Conservation (phyloP, 495 filamentous ascomycete genomes). For the Trichoderma reesei region DNA sequence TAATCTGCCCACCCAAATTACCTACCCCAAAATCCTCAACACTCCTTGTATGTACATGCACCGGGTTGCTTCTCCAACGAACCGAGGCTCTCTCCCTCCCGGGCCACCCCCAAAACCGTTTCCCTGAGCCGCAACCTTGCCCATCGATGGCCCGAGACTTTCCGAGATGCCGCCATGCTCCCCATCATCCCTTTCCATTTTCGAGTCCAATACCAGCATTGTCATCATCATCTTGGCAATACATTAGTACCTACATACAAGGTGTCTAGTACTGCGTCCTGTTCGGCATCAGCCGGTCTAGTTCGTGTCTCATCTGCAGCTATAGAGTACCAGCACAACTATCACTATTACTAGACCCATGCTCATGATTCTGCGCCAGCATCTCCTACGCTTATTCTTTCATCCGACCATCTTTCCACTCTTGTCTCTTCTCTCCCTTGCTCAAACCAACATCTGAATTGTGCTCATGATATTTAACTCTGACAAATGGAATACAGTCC, state of each 20-base stretch:
- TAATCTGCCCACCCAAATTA: no score
- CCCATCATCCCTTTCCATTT: neutral
- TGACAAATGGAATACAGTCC: constrained; percentile 6
- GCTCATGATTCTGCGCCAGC: no score
- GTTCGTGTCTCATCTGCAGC: neutral
- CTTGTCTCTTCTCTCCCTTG: neutral
- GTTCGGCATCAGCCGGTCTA: neutral
- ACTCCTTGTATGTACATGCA: neutral
- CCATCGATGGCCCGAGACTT: neutral
- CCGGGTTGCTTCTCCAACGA: neutral
- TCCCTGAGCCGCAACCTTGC: neutral
- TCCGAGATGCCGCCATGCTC: neutral
- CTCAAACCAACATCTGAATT: neutral
- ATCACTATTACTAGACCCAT: no score
- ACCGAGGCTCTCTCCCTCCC: neutral
- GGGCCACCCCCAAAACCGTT: neutral
- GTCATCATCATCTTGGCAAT: no score
- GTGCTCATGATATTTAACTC: neutral
- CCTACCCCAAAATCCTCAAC: neutral
- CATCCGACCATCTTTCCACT: neutral
- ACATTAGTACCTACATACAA: no score
- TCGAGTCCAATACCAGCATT: neutral
- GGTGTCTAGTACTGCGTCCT: neutral
- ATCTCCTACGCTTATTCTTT: neutral
- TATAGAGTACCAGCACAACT: no score